phyloP scores from a whole-genome alignment of 768 basidiomycete species.

The Amanita fuliginea region DNA sequence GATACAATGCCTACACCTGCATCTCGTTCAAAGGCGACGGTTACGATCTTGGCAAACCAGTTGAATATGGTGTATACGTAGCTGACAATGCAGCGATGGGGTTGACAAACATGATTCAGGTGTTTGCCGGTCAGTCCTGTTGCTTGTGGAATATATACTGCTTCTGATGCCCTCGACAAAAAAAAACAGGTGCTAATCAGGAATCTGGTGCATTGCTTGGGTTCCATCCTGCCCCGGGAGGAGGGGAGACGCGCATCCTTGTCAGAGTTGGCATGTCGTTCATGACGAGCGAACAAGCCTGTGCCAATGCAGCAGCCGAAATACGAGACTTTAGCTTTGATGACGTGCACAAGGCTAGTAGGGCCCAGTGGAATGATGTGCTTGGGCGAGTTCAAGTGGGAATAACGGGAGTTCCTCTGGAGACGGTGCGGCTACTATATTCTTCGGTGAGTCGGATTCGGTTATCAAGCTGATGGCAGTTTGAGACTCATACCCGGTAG shows the following conservation, averaged over 20 bases:
- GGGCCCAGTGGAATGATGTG: slow-evolving; percentile 46
- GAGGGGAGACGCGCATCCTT: slow-evolving; percentile 32
- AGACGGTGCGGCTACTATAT: slow-evolving; percentile 46
- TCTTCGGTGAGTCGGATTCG: slow-evolving; percentile 31
- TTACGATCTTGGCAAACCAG: slow-evolving; percentile 31
- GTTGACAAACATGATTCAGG: slow-evolving; percentile 32
- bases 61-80: slow-evolving; percentile 46
- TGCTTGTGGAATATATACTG: background rate
- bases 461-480: background rate
- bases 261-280: slow-evolving; percentile 58
- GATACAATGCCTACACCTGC: slow-evolving; percentile 48
- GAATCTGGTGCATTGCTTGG: slow-evolving; percentile 43
- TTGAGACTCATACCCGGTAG: slow-evolving; percentile 12
- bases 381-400: slow-evolving; percentile 45
- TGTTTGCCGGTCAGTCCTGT: slow-evolving; percentile 33
- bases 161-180: background rate
- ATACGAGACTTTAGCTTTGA: slow-evolving; percentile 50
- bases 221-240: slow-evolving; percentile 30
- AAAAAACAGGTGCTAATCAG: background rate
- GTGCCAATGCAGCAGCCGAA: slow-evolving; percentile 48
- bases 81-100: slow-evolving; percentile 36
- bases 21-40: slow-evolving; percentile 50
- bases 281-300: slow-evolving; percentile 50
- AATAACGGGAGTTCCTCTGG: slow-evolving; percentile 31
- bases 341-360: slow-evolving; percentile 27